A percentile compares a stretch with the other conserved stretches of the same genome.
Conservation (phyloP, 164 flowering plant genomes). For the Echeveria elegans region DNA sequence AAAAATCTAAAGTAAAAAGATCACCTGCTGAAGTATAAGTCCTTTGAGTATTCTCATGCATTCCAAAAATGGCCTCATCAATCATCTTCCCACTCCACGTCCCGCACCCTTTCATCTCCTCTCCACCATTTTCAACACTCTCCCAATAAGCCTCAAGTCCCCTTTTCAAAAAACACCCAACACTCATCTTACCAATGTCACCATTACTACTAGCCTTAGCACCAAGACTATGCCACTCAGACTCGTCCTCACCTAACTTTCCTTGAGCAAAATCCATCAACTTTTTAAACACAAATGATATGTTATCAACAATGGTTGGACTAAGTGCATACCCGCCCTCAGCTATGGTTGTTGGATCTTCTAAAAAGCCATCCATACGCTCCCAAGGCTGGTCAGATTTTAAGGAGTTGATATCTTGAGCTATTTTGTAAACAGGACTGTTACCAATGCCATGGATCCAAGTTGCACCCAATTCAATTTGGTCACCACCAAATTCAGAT, state of each 20-base stretch:
- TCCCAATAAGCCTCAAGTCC: constrained; percentile 55
- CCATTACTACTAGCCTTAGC: constrained; percentile 19
- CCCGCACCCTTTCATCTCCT: constrained; percentile 21
- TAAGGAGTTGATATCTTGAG: constrained; percentile 42
- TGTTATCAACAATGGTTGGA: constrained; percentile 34
- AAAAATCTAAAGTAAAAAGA: constrained; percentile 46
- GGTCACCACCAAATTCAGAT: constrained; percentile 59
- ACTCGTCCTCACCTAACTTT: constrained; percentile 17
- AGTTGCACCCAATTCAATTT: constrained; percentile 89
- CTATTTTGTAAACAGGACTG: constrained; percentile 76
- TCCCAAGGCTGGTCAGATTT: constrained; percentile 78
- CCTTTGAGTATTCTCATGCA: constrained; percentile 75
- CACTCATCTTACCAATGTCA: constrained; percentile 23
- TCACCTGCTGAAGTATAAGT: constrained; percentile 85
- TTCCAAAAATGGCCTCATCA: constrained; percentile 59
- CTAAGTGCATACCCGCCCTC: constrained; percentile 40
- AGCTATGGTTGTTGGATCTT: constrained; percentile 36
- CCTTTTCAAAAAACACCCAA: constrained; percentile 55
- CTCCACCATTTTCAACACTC: constrained; percentile 15
- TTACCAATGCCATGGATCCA: constrained; percentile 97
- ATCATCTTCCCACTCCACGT: constrained; percentile 38
- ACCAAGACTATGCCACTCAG: constrained; percentile 19
- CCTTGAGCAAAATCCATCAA: constrained; percentile 69
- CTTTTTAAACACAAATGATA: constrained; percentile 43
- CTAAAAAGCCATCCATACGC: constrained; percentile 63